Evolutionary conservation across 2,329 filamentous ascomycete genomes (phyloP).

Genomic region (Scedosporium dehoogii): DNA sequence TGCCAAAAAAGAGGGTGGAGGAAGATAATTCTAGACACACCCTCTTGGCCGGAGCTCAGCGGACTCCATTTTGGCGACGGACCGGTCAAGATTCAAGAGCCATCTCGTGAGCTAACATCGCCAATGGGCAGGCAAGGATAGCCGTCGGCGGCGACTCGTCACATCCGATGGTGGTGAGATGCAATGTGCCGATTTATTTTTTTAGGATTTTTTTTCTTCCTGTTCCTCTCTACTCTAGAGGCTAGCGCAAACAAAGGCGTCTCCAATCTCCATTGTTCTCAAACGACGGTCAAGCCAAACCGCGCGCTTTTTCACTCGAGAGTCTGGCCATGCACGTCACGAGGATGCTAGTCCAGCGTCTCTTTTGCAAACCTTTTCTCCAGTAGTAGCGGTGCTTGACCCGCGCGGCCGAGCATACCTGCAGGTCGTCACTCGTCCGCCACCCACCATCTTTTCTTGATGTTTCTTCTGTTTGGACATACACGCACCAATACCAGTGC

Average conservation of each 20-base stretch:
- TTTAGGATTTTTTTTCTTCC: no score
- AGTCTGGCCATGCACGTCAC: background rate
- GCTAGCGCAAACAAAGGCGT: background rate
- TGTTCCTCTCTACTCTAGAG: background rate
- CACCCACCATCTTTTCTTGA: background rate
- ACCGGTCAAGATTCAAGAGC: no score
- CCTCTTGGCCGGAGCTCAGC: no score
- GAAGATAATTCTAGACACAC: no score
- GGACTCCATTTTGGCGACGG: no score
- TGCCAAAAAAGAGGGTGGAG: no score
- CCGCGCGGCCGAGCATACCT: background rate
- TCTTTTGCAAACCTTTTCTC: background rate
- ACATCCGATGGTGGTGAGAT: no score
- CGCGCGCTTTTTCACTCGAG: background rate
- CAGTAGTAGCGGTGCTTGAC: background rate
- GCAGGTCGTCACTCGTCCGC: background rate
- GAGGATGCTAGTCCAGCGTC: background rate
- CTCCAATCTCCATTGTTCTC: background rate
- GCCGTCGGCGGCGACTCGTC: no score
- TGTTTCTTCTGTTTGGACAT: background rate
- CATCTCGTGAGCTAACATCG: no score
- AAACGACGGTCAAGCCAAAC: background rate
- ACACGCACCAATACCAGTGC: background rate
- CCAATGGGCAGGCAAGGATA: no score
- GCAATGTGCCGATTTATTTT: no score